These are phyloP conservation scores for Russula earlei DNA, from an alignment of 768 basidiomycete species.

Conservation along the genomic window DNA sequence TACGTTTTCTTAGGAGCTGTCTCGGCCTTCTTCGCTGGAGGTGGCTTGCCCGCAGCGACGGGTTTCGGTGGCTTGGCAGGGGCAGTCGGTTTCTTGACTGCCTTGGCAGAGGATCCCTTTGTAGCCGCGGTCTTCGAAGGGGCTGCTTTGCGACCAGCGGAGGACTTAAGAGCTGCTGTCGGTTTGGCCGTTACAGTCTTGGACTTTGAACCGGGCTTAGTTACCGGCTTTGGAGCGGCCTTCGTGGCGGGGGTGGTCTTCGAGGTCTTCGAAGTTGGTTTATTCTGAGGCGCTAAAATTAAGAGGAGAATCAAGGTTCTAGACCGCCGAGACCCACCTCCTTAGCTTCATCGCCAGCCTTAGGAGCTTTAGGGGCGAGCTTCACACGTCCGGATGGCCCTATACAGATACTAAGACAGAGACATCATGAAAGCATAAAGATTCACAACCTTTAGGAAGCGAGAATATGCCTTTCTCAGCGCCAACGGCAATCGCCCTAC, in stretches of 20 bases:
- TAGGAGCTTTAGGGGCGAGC: constrained; percentile 51
- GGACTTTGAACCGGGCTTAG: constrained; percentile 25
- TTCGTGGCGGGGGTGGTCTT: constrained; percentile 25
- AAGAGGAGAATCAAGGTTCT: constrained; percentile 13
- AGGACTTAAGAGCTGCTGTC: constrained; percentile 25
- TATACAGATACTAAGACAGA: constrained; percentile 19
- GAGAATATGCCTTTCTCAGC: constrained; percentile 75
- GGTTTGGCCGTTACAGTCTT: constrained; percentile 25
- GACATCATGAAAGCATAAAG: background rate
- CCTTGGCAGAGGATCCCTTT: constrained; percentile 14
- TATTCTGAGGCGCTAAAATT: constrained; percentile 27
- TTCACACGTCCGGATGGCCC: constrained; percentile 49
- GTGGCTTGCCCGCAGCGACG: constrained; percentile 17
- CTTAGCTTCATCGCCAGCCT: constrained; percentile 44
- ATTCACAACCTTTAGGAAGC: constrained; percentile 70
- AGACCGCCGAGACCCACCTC: constrained; percentile 36
- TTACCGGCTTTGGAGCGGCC: constrained; percentile 24
- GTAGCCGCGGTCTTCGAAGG: constrained; percentile 16
- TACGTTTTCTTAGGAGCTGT: constrained; percentile 22
- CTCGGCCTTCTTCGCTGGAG: constrained; percentile 25
- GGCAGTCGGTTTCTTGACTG: constrained; percentile 11
- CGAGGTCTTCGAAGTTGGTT: constrained; percentile 30
- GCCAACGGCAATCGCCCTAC: constrained; percentile 72
- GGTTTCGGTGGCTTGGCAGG: constrained; percentile 9
- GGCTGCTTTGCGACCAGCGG: constrained; percentile 24